phyloP scores from a whole-genome alignment of 2,329 filamentous ascomycete species.

The Chaetomium globosum region DNA sequence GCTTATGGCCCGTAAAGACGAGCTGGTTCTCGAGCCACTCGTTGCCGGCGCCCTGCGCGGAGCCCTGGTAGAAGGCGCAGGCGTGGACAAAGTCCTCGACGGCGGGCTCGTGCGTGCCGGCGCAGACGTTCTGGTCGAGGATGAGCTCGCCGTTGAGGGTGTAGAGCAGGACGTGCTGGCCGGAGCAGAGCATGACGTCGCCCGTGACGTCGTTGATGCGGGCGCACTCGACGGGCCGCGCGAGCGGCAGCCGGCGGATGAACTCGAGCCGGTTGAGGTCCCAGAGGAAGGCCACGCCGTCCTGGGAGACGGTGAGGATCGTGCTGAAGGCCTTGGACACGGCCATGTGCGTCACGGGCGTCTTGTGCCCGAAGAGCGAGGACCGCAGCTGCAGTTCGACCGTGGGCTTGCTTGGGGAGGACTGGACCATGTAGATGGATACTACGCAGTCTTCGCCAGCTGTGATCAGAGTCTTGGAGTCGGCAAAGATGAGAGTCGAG shows the following conservation, averaged over 20 bases:
- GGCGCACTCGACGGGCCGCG: constrained; percentile 68
- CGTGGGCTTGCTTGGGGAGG: constrained; percentile 59
- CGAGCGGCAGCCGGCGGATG: constrained; percentile 69
- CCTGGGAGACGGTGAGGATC: constrained; percentile 77
- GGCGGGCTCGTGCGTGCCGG: neutral
- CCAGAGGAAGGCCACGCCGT: constrained; percentile 87
- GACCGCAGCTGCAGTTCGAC: constrained; percentile 79
- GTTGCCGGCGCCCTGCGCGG: constrained; percentile 57
- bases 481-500: constrained; percentile 79
- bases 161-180: constrained; percentile 74
- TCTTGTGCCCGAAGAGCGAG: constrained; percentile 87
- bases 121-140: constrained; percentile 77
- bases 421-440: constrained; percentile 75
- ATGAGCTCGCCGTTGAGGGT: constrained; percentile 85
- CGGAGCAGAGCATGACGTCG: constrained; percentile 82
- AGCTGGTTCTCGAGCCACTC: constrained; percentile 89
- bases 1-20: constrained; percentile 83
- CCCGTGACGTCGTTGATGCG: constrained; percentile 88
- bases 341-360: constrained; percentile 77
- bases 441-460: constrained; percentile 91
- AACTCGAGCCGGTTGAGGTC: constrained; percentile 90
- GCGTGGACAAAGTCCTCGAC: constrained; percentile 76
- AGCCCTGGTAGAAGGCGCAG: constrained; percentile 91
- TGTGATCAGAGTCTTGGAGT: constrained; percentile 87
- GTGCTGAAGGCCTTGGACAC: constrained; percentile 87